Conservation (phyloP, 176 grass and related monocot species). For the Triticum aestivum region IWGSC_CS_RefSeq_v2.1 NC_057801.1:618864540-618865039, state of each 20-base stretch:
- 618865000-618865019: conserved; percentile 39
- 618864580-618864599: background rate
- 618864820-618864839: conserved; percentile 96
- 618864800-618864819: conserved; percentile 99
- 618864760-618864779: conserved; percentile 93
- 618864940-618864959: conserved; percentile 98
- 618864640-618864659: background rate
- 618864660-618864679: background rate
- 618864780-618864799: conserved; percentile 92
- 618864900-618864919: conserved; percentile 97
- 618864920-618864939: conserved; percentile 89
- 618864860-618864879: conserved; percentile 88
- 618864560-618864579: background rate
- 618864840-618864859: conserved; percentile 98
- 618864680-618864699: background rate
- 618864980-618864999: conserved; percentile 82
- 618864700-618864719: conserved; percentile 34
- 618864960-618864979: conserved; percentile 97
- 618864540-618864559: background rate
- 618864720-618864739: conserved; percentile 85
- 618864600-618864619: background rate
- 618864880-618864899: conserved; percentile 90
- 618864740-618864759: conserved; percentile 87
- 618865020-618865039: background rate
- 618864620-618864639: background rate